Base-by-base conservation (phyloP, 306 rosid genomes). In the Clitoria ternatea region DNA sequence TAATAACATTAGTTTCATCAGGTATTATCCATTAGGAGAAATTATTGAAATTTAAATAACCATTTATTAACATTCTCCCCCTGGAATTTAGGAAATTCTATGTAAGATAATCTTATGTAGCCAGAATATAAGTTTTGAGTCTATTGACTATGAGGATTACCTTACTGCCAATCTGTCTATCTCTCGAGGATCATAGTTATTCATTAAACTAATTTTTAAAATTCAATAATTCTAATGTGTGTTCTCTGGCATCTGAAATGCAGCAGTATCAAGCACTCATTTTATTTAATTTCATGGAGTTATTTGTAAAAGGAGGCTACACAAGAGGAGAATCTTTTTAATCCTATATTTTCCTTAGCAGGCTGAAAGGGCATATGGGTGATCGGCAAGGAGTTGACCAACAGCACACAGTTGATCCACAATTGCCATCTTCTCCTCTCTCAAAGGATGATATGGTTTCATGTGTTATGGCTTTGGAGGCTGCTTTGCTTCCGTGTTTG, bases 401-500 rank as follows among this genome's bases (percentile, higher is more conserved):
- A 47, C 97, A 86, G 67, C 84, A 78, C 54, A 61, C 77, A 12
- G 44, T 37, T 35, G 96, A 90, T 69, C 61, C 79, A 40, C 84
- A 73, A 35, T 22, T 80, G 69, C 90, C 90, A 71, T 84, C 96
- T 55, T 73, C 85, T 37, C 84, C 79, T 54, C 74, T 88, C 36
- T 77, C 86, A 17, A 92, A 79, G 75, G 96, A 85, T 66, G 92
- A 94, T 50, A 94, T 94, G 97, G 27, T 87, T 73, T 72, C 90
- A 0, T 88, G 87, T 61, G 90, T 90, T 65, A 69, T 68, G 84
- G 91, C 96, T 39, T 71, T 94, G 82, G 98, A 94, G 84, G 87
- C 89, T 79, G 96, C 97, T 76, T 78, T 94, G 84, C 98, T 94
- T 72, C 98, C 98, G 27, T 94, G 97, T 76, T 83, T 94, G 86